Percentiles rank a stretch among this genome's conserved stretches.
phyloP scores from a whole-genome alignment of 2,329 filamentous ascomycete species.

The Albifimbria verrucaria region DNA sequence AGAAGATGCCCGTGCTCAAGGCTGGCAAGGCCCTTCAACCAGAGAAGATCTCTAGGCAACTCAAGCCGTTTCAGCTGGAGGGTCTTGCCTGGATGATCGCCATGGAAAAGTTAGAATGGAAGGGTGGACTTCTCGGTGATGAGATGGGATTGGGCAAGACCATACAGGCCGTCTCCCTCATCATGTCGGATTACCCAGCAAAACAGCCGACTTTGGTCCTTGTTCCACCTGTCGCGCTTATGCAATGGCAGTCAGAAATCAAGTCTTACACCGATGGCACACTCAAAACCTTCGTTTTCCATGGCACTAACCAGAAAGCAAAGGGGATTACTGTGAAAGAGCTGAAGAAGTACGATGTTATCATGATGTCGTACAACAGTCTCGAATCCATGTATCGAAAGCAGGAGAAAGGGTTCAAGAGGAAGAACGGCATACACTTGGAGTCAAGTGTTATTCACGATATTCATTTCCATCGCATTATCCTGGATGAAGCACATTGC shows the following conservation, averaged over 20 bases:
- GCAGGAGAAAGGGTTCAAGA: constrained; percentile 84
- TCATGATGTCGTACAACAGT: constrained; percentile 95
- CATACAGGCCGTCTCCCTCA: constrained; percentile 93
- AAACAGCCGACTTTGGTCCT: constrained; percentile 81
- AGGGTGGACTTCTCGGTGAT: constrained; percentile 86
- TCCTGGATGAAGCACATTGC: constrained; percentile 92
- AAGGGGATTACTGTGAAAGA: constrained; percentile 74
- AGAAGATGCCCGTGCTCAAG: constrained; percentile 64
- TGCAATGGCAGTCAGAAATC: constrained; percentile 91
- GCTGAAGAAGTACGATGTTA: constrained; percentile 81
- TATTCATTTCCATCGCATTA: constrained; percentile 83
- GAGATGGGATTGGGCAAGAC: constrained; percentile 99
- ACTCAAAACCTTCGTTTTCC: constrained; percentile 86
- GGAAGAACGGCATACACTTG: constrained; percentile 76
- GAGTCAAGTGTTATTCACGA: constrained; percentile 78
- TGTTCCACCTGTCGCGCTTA: constrained; percentile 87
- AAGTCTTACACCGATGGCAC: constrained; percentile 79
- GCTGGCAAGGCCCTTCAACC: constrained; percentile 50
- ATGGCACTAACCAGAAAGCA: constrained; percentile 79
- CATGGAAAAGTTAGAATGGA: constrained; percentile 83
- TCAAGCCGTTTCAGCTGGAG: constrained; percentile 93
- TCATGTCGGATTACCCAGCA: constrained; percentile 95
- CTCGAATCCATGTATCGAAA: constrained; percentile 91
- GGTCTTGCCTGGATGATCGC: constrained; percentile 91
- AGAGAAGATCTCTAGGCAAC: constrained; percentile 69